phyloP scores from a whole-genome alignment of 768 basidiomycete species.

The Tricholoma sp. region DNA sequence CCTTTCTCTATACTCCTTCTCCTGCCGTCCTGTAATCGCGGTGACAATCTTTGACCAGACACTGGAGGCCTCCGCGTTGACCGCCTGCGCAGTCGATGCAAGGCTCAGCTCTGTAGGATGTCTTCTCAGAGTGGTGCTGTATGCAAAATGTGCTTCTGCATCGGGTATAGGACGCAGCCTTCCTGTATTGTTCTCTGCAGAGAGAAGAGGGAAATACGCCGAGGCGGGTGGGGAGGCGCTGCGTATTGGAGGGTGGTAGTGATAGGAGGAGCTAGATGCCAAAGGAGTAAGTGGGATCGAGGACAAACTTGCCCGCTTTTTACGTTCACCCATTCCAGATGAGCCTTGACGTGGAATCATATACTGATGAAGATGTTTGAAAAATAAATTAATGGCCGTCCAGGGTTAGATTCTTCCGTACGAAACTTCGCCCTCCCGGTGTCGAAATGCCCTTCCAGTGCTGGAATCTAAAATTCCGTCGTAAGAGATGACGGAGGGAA shows the following conservation, averaged over 20 bases:
- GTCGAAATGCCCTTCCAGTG: too few species aligned
- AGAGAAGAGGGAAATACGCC: conserved; percentile 66
- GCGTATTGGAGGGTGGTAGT: conserved; percentile 16
- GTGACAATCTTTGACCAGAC: conserved; percentile 46
- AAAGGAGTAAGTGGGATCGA: conserved; percentile 27
- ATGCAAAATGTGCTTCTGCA: conserved; percentile 73
- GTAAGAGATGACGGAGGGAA: neutral
- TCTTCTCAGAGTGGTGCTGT: conserved; percentile 73
- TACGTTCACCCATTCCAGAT: conserved; percentile 39
- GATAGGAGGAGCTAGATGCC: conserved; percentile 31
- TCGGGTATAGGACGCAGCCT: conserved; percentile 57
- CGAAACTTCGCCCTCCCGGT: neutral
- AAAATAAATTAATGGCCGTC: neutral
- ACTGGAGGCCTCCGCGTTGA: conserved; percentile 42
- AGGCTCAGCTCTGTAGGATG: conserved; percentile 51
- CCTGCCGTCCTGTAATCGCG: conserved; percentile 33
- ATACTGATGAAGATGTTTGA: neutral
- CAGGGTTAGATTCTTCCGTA: neutral
- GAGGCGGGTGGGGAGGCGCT: conserved; percentile 73
- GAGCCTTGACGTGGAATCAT: conserved; percentile 22
- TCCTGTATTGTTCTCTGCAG: conserved; percentile 35
- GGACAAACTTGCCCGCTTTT: conserved; percentile 32
- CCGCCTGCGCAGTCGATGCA: conserved; percentile 40
- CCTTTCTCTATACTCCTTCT: conserved; percentile 17
- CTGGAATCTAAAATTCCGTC: neutral